Evolutionary conservation across 1,284 basidiomycete species (phyloP), one percentile per base, ranked within the genome.

Genomic region (Ustilago esculenta): DNA sequence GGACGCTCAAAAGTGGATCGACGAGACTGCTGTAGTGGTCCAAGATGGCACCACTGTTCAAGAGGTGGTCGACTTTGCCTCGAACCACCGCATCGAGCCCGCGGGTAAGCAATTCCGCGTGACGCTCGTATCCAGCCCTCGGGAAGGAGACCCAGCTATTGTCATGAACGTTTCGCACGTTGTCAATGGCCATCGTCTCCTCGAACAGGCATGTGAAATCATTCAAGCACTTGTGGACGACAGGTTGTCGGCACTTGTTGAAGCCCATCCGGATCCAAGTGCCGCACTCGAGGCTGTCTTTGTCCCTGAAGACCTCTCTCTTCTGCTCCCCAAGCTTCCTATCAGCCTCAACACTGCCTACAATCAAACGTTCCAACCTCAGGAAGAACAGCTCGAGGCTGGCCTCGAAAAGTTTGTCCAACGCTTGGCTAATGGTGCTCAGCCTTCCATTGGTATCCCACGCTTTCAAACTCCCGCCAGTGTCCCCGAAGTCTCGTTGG

Each of bases 161-260:
- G 36, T 65, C n/a, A n/a, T 54, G n/a, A 47, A 65, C 21, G 54
- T 45, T 20, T 65, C 61, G 15, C 61, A 65, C 33, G 55, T 58
- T 8, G 45, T 65, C 41, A 57, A 46, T 33, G 61, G 61, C 17
- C 61, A 65, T 20, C 55, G 48, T 9, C 20, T 33, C 14, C 24
- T 41, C 23, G n/a, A 43, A 14, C 54, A 65, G 14, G 41, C 32
- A 11, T 39, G 41, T 25, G 40, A 45, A 4, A 50, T 54, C 20
- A 12, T 57, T 14, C 41, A 57, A n/a, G 61, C 55, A 2, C 45
- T 54, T 4, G 35, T 57, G 6, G 42, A 54, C 18, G 46, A 30
- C 5, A 37, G 42, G 14, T 15, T 53, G 9, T 34, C 41, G 4
- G 44, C 41, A 24, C 32, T 54, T 0, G 21, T 29, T 5, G n/a